phyloP scores from a whole-genome alignment of 2,329 filamentous ascomycete species.

The Ilyonectria sp. region DNA sequence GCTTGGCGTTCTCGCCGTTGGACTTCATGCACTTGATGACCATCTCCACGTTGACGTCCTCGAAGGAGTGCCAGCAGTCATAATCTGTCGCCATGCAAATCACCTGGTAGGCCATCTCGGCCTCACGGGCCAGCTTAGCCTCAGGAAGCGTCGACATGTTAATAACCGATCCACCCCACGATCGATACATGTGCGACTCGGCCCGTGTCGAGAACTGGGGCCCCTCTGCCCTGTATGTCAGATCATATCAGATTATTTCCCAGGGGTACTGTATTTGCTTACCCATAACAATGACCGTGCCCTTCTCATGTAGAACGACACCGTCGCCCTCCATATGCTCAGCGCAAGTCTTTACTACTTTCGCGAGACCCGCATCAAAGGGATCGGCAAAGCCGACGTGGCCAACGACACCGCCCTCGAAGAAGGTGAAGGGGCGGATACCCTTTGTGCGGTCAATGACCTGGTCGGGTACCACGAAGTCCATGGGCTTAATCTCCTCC shows the following conservation, averaged over 20 bases:
- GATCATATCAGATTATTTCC: slow-evolving; percentile 33
- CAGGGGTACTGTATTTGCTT: slow-evolving; percentile 23
- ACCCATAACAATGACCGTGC: slow-evolving; percentile 94
- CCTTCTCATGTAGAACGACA: slow-evolving; percentile 86
- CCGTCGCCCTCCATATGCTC: slow-evolving; percentile 84
- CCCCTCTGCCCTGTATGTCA: slow-evolving; percentile 75
- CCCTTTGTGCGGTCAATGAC: slow-evolving; percentile 98
- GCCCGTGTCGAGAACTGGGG: slow-evolving; percentile 97
- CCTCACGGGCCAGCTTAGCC: slow-evolving; percentile 95
- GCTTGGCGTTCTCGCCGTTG: slow-evolving; percentile 89
- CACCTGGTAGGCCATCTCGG: slow-evolving; percentile 97
- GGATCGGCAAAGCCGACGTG: slow-evolving; percentile 97
- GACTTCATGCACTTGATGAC: slow-evolving; percentile 97
- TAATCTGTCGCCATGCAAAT: slow-evolving; percentile 99
- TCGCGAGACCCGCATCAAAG: slow-evolving; percentile 85
- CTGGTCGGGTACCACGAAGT: slow-evolving; percentile 97
- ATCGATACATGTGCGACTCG: slow-evolving; percentile 94
- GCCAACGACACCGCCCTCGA: slow-evolving; percentile 90
- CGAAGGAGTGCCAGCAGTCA: slow-evolving; percentile 93
- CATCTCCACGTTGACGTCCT: slow-evolving; percentile 94
- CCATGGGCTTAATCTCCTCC: slow-evolving; percentile 93
- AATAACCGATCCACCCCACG: slow-evolving; percentile 94
- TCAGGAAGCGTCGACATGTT: slow-evolving; percentile 98
- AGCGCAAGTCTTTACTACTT: slow-evolving; percentile 84
- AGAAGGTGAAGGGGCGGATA: slow-evolving; percentile 94